Conservation (phyloP, 2,329 filamentous ascomycete species). For the Epichloe amarillans region DNA sequence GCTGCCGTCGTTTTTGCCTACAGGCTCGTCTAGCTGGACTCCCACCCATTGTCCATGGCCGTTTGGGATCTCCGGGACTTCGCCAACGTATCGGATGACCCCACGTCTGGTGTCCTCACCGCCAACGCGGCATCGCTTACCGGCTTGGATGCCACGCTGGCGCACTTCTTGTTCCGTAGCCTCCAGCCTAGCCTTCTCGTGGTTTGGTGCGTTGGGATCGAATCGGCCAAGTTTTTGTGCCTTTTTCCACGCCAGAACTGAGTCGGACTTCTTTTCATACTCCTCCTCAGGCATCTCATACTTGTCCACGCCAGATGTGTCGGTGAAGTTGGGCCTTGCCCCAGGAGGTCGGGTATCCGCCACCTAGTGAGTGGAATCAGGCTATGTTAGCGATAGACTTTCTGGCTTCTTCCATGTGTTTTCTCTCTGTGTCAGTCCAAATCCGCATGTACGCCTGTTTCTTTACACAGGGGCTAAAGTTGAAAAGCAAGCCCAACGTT, state of each 20-base stretch:
- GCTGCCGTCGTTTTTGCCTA: constrained; percentile 71
- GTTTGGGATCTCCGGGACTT: constrained; percentile 59
- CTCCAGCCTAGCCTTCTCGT: constrained; percentile 58
- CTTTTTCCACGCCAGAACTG: constrained; percentile 91
- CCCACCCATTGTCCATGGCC: constrained; percentile 58
- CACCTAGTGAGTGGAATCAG: constrained; percentile 40
- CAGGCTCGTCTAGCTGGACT: constrained; percentile 63
- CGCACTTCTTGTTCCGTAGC: constrained; percentile 58
- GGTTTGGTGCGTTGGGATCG: constrained; percentile 66
- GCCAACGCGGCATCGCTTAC: constrained; percentile 51
- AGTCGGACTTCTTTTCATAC: constrained; percentile 77
- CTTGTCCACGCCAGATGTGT: constrained; percentile 72
- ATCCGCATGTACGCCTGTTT: not conserved
- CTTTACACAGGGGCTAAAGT: not conserved
- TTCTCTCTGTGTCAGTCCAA: not conserved
- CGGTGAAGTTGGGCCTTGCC: constrained; percentile 66
- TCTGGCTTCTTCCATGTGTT: not conserved
- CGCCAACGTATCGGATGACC: constrained; percentile 56
- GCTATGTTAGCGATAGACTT: constrained; percentile 14
- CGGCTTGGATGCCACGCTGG: constrained; percentile 51
- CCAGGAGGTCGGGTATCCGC: constrained; percentile 64
- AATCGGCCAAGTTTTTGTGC: constrained; percentile 92
- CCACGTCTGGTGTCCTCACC: constrained; percentile 58
- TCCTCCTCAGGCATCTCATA: constrained; percentile 76
- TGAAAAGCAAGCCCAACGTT: not conserved